phyloP scores from a whole-genome alignment of 2,329 filamentous ascomycete genomes.

The Aotearoamyces nothofagi region DNA sequence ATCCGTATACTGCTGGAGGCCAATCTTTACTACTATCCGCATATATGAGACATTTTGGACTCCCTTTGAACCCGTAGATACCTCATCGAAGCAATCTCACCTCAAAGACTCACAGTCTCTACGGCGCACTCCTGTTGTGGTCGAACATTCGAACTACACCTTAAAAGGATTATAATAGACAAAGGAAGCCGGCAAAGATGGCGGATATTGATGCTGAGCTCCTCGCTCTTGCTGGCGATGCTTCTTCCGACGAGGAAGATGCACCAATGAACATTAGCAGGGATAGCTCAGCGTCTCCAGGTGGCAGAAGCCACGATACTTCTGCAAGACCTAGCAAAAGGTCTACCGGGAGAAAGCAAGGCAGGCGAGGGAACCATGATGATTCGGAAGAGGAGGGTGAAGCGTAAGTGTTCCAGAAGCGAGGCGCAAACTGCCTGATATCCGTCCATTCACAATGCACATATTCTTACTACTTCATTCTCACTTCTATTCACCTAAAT shows the following conservation, averaged over 20 bases:
- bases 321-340: constrained; percentile 28
- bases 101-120: too few species aligned
- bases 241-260: constrained; percentile 38
- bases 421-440: too few species aligned
- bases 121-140: too few species aligned
- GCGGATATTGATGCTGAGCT: constrained; percentile 87
- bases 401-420: too few species aligned
- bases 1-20: too few species aligned
- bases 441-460: constrained; percentile 6
- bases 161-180: too few species aligned
- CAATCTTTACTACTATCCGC: too few species aligned
- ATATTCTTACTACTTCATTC: constrained; percentile 7
- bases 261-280: constrained; percentile 32
- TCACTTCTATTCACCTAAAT: constrained; percentile 3
- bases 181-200: constrained; percentile 49
- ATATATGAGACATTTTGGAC: too few species aligned
- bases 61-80: too few species aligned
- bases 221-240: constrained; percentile 78
- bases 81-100: too few species aligned
- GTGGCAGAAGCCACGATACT: constrained; percentile 15
- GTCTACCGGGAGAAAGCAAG: constrained; percentile 30
- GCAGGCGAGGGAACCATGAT: constrained; percentile 27
- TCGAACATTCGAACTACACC: too few species aligned
- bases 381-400: constrained; percentile 70
- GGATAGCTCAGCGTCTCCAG: constrained; percentile 37